Evolutionary conservation across 371 early-diverging fungal genomes (phyloP).

Genomic region (Rhizopus arrhizus): DNA sequence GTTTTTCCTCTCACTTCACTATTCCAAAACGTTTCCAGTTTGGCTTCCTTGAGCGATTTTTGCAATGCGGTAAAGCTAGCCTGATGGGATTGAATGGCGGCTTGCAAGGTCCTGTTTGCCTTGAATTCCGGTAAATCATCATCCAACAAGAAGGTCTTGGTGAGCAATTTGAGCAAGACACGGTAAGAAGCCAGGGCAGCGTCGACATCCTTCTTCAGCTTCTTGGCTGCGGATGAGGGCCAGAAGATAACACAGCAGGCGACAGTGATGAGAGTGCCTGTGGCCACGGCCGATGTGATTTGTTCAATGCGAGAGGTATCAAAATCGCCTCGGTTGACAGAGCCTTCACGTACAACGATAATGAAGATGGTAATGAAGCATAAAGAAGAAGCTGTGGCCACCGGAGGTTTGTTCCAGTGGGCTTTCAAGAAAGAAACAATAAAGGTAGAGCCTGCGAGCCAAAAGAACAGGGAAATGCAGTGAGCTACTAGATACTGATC

Average conservation of each 20-base stretch:
- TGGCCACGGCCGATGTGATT: conserved; percentile 57
- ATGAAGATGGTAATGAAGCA: conserved; percentile 64
- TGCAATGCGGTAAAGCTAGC: conserved; percentile 65
- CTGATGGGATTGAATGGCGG: conserved; percentile 65
- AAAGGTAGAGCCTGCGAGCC: conserved; percentile 64
- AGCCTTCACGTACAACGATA: conserved; percentile 54
- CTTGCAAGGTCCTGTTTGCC: conserved; percentile 52
- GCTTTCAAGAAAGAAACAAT: conserved; percentile 64
- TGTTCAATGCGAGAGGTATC: conserved; percentile 57
- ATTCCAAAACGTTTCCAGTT: conserved; percentile 63
- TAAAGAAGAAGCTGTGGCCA: conserved; percentile 66
- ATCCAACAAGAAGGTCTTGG: conserved; percentile 72
- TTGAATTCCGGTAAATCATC: conserved; percentile 58
- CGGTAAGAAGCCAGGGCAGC: conserved; percentile 59
- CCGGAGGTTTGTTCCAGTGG: conserved; percentile 63
- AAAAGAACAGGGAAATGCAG: conserved; percentile 53
- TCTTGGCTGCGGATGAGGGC: conserved; percentile 63
- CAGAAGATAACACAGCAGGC: conserved; percentile 60
- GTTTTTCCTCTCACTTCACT: conserved; percentile 50
- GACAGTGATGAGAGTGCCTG: conserved; percentile 60
- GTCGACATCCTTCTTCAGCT: conserved; percentile 62
- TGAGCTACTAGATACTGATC: conserved; percentile 46
- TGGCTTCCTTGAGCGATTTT: conserved; percentile 63
- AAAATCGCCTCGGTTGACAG: conserved; percentile 55
- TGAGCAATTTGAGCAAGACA: conserved; percentile 57